Evolutionary conservation across 2,329 filamentous ascomycete genomes (phyloP).

Genomic region (Xylaria multiplex): DNA sequence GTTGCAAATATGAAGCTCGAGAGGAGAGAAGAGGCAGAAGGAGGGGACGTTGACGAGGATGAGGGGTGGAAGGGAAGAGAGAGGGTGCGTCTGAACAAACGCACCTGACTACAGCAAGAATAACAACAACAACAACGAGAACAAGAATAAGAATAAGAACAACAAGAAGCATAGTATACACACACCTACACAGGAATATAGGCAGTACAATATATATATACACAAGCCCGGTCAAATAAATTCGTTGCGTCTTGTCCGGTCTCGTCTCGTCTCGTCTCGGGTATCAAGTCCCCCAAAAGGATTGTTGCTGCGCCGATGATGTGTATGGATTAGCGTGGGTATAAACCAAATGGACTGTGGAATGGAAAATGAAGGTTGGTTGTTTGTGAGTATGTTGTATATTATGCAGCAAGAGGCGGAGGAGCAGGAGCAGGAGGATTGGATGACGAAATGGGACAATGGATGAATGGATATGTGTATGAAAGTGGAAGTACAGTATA

Average conservation of each 20-base stretch:
- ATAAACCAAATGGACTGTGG: not conserved
- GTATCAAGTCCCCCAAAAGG: too few relatives aligned
- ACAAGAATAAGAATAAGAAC: too few relatives aligned
- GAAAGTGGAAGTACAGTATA: too few relatives aligned
- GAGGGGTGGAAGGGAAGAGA: slow-evolving; percentile 5
- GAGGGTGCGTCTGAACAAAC: slow-evolving; percentile 16
- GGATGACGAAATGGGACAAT: too few relatives aligned
- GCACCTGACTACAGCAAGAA: slow-evolving; percentile 3
- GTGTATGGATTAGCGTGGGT: not conserved
- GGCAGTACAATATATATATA: not conserved
- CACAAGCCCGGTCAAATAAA: too few relatives aligned
- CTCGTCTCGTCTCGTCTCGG: too few relatives aligned
- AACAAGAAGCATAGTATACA: slow-evolving; percentile 5
- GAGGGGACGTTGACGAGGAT: slow-evolving; percentile 7
- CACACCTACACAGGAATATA: slow-evolving; percentile 2
- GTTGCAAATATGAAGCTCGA: slow-evolving; percentile 10
- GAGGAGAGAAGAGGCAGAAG: slow-evolving; percentile 23
- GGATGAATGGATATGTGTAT: too few relatives aligned
- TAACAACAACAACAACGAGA: not conserved
- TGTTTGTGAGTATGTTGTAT: too few relatives aligned
- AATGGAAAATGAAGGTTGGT: not conserved
- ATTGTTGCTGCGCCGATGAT: slow-evolving; percentile 8
- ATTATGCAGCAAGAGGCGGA: too few relatives aligned
- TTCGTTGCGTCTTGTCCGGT: too few relatives aligned
- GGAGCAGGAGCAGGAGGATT: too few relatives aligned